phyloP scores from a whole-genome alignment of 2,329 filamentous ascomycete species.

The Fonsecaea erecta region DNA sequence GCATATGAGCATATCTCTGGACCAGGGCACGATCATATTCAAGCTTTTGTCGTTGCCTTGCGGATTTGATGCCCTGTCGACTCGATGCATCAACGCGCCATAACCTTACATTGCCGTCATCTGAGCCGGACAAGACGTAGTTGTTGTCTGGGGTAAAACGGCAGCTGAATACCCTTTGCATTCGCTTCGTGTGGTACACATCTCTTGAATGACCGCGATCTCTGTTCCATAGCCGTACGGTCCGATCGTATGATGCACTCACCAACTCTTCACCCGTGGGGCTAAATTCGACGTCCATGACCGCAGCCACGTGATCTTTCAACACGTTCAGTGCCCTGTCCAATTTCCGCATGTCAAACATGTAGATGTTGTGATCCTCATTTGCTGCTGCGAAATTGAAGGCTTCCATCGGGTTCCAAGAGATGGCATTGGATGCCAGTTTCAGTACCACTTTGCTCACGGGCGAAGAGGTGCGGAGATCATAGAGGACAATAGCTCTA shows the following conservation, averaged over 20 bases:
- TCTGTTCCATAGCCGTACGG: conserved; percentile 81
- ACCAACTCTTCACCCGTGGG: conserved; percentile 94
- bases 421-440: conserved; percentile 79
- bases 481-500: conserved; percentile 85
- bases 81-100: conserved; percentile 88
- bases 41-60: conserved; percentile 81
- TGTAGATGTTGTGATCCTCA: conserved; percentile 90
- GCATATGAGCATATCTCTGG: conserved; percentile 90
- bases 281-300: conserved; percentile 95
- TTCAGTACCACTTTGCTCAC: conserved; percentile 79
- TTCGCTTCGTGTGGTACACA: conserved; percentile 95
- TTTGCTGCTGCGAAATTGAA: conserved; percentile 93
- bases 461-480: conserved; percentile 83
- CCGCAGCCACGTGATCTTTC: conserved; percentile 86
- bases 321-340: conserved; percentile 85
- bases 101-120: conserved; percentile 88
- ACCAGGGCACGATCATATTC: conserved; percentile 90
- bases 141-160: conserved; percentile 87
- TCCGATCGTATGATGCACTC: conserved; percentile 85
- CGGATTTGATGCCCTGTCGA: conserved; percentile 81
- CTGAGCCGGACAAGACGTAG: conserved; percentile 87
- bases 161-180: conserved; percentile 90
- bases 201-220: conserved; percentile 83
- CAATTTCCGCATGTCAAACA: conserved; percentile 94
- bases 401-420: conserved; percentile 96